A percentile compares a stretch with the other conserved stretches of the same genome.
Evolutionary conservation across 169 alveolate species (phyloP).

Genomic region (Cryptosporidium canis): DNA sequence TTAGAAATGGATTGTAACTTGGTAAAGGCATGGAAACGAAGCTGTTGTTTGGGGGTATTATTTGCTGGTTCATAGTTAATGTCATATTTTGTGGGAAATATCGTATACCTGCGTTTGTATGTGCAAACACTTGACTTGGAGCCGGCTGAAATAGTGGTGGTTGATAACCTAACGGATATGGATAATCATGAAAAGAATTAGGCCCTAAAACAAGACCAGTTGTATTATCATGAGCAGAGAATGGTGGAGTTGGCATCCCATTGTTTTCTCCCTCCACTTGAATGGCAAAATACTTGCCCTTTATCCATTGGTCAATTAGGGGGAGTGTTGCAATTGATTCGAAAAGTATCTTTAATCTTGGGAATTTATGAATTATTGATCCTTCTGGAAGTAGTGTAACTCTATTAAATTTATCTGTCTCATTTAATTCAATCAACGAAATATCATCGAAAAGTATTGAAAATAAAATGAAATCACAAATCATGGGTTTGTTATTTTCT

Average conservation of each 20-base stretch:
- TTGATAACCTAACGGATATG: not conserved
- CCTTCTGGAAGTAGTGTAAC: conserved; percentile 9
- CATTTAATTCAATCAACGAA: conserved; percentile 11
- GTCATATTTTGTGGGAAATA: conserved; percentile 6
- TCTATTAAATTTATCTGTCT: conserved; percentile 14
- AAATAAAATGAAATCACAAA: conserved; percentile 60
- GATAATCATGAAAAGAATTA: not conserved
- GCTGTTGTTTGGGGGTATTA: conserved; percentile 28
- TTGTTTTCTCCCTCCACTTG: conserved; percentile 10
- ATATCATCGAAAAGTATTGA: conserved; percentile 61
- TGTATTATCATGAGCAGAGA: not conserved
- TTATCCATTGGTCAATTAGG: conserved; percentile 59
- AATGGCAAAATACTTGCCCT: conserved; percentile 48
- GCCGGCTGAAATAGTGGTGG: conserved; percentile 5
- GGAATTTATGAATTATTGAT: conserved; percentile 45
- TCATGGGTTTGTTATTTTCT: conserved; percentile 59
- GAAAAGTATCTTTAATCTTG: conserved; percentile 43
- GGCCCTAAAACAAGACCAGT: not conserved
- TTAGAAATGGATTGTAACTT: not conserved
- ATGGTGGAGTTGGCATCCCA: not conserved
- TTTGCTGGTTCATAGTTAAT: not conserved
- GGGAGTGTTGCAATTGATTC: conserved; percentile 25
- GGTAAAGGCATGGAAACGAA: not conserved
- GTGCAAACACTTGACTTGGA: conserved; percentile 30
- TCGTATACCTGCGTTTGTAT: conserved; percentile 61